These are phyloP conservation scores for Lachnellula suecica DNA, from an alignment of 2,329 filamentous ascomycete genomes.

Conservation along the genomic window DNA sequence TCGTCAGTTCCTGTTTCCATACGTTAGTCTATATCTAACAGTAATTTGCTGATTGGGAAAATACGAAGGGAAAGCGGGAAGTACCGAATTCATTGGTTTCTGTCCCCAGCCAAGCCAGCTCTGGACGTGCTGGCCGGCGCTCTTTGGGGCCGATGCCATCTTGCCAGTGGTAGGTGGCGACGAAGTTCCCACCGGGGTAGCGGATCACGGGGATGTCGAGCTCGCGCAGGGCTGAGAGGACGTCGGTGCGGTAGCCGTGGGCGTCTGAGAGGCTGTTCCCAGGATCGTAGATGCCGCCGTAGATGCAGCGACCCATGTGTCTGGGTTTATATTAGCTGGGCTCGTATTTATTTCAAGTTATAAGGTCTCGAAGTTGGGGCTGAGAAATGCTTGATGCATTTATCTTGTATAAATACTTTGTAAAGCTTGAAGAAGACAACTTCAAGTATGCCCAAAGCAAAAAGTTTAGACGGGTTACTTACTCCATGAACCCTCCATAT, in stretches of 20 bases:
- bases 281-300: conserved; percentile 82
- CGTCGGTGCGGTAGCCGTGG: conserved; percentile 76
- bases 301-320: conserved; percentile 88
- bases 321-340: conserved; percentile 39
- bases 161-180: conserved; percentile 82
- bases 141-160: conserved; percentile 77
- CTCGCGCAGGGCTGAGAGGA: conserved; percentile 71
- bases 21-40: no score
- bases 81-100: conserved; percentile 77
- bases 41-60: neutral
- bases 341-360: no score
- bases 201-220: conserved; percentile 74
- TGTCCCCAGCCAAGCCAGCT: conserved; percentile 76
- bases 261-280: conserved; percentile 70
- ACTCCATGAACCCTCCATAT: conserved; percentile 85
- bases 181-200: conserved; percentile 83
- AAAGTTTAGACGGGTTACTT: conserved; percentile 33
- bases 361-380: neutral
- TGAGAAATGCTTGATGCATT: no score
- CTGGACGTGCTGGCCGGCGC: conserved; percentile 60
- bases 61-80: conserved; percentile 1
- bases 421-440: no score
- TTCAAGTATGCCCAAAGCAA: neutral
- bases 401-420: no score
- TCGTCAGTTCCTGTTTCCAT: conserved; percentile 65